Evolutionary conservation across 2,329 filamentous ascomycete species (phyloP).

Genomic region (Aureobasidium sp.): DNA sequence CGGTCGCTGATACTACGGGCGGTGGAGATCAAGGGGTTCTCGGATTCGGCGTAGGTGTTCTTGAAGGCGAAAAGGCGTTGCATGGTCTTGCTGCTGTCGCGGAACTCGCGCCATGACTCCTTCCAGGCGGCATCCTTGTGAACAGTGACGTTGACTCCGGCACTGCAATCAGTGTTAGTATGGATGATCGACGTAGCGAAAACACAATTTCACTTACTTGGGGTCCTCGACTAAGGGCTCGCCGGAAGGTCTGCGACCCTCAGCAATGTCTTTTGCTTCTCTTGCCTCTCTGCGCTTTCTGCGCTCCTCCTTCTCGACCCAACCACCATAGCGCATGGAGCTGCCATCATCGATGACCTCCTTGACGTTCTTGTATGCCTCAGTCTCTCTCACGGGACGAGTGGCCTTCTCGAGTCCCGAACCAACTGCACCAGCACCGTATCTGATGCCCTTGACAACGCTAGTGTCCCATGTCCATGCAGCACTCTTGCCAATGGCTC

Average conservation of each 20-base stretch:
- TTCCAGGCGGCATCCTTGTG: conserved; percentile 98
- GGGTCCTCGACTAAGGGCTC: conserved; percentile 76
- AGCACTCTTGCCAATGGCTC: conserved; percentile 81
- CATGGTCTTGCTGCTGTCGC: conserved; percentile 79
- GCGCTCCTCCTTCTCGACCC: conserved; percentile 93
- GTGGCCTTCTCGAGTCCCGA: conserved; percentile 91
- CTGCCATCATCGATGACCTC: conserved; percentile 95
- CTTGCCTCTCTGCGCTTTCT: conserved; percentile 68
- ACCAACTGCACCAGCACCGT: conserved; percentile 78
- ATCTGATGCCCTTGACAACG: conserved; percentile 83
- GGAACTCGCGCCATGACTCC: conserved; percentile 95
- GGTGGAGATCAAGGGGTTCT: conserved; percentile 90
- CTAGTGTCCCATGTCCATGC: conserved; percentile 96
- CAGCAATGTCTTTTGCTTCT: conserved; percentile 53
- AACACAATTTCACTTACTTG: conserved; percentile 56
- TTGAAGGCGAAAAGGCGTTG: conserved; percentile 84
- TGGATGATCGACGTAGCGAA: no score
- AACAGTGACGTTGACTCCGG: conserved; percentile 86
- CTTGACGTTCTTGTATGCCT: conserved; percentile 89
- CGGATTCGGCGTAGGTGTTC: conserved; percentile 86
- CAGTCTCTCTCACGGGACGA: conserved; percentile 84
- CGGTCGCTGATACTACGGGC: conserved; percentile 90
- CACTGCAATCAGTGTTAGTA: conserved; percentile 49
- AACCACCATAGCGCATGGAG: conserved; percentile 91
- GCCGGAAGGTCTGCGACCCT: conserved; percentile 32